Evolutionary conservation across 176 grass and related monocot genomes (phyloP).

Genomic region (Oryza meridionalis): DNA sequence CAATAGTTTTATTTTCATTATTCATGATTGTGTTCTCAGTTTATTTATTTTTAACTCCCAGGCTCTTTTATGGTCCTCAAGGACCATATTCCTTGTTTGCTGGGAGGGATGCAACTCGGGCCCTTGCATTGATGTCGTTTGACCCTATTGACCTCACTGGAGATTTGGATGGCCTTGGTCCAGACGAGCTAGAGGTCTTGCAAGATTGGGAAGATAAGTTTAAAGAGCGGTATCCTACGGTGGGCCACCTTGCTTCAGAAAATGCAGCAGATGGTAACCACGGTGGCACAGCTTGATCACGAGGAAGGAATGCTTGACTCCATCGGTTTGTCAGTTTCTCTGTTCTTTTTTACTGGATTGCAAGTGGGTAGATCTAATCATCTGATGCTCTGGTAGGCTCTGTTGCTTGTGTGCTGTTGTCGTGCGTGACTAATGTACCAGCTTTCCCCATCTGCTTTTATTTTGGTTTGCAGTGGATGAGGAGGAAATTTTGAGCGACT

Average conservation of each 20-base stretch:
- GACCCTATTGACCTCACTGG: conserved; percentile 77
- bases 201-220: conserved; percentile 95
- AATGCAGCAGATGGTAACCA: conserved; percentile 12
- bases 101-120: conserved; percentile 78
- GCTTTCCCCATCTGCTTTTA: conserved; percentile 21
- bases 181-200: conserved; percentile 77
- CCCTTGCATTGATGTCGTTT: conserved; percentile 95
- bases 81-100: conserved; percentile 91
- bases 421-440: conserved; percentile 29
- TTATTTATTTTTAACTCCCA: conserved; percentile 38
- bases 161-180: conserved; percentile 69
- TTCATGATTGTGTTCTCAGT: conserved; percentile 36
- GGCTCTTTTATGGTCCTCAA: conserved; percentile 90
- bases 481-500: conserved; percentile 30
- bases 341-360: conserved; percentile 13
- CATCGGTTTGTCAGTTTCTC: conserved; percentile 18
- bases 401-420: not conserved
- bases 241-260: conserved; percentile 61
- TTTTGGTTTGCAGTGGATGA: conserved; percentile 15
- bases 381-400: conserved; percentile 37
- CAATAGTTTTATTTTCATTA: conserved; percentile 8
- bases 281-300: conserved; percentile 6
- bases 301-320: conserved; percentile 28
- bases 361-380: conserved; percentile 45
- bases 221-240: conserved; percentile 75